Percentiles rank a stretch among this genome's conserved stretches.
Evolutionary conservation across 148 eudicot species (phyloP).

Genomic region (Nepenthes mirabilis): DNA sequence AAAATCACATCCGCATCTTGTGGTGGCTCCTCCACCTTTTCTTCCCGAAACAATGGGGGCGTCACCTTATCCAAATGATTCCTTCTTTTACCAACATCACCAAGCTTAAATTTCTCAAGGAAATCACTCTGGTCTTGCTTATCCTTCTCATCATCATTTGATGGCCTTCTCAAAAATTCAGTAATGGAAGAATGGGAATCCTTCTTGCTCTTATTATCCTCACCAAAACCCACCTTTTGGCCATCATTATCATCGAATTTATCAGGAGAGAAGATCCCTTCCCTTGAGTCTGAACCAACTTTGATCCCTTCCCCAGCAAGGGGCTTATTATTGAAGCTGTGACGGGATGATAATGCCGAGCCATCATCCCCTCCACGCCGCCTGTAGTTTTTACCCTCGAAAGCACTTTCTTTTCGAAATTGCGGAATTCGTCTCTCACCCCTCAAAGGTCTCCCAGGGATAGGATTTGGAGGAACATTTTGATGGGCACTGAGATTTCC

Average conservation of each 20-base stretch:
- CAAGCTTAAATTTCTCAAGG: conserved; percentile 65
- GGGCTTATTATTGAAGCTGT: conserved; percentile 10
- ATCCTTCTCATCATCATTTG: conserved; percentile 8
- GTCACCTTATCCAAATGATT: not conserved
- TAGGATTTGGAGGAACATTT: conserved; percentile 18
- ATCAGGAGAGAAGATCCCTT: conserved; percentile 5
- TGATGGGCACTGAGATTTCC: conserved; percentile 11
- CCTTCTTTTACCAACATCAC: conserved; percentile 12
- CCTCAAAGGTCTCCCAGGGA: conserved; percentile 43
- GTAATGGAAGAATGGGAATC: conserved; percentile 15
- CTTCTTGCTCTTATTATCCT: conserved; percentile 4
- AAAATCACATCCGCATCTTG: conserved; percentile 71
- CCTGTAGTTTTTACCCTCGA: conserved; percentile 6
- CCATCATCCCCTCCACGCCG: conserved; percentile 15
- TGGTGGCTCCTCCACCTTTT: conserved; percentile 20
- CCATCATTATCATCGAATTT: conserved; percentile 9
- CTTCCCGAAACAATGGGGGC: conserved; percentile 6
- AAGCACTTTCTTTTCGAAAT: conserved; percentile 11
- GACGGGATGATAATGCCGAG: not conserved
- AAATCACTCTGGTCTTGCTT: conserved; percentile 28
- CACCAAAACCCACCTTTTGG: conserved; percentile 8
- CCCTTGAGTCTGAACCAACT: conserved; percentile 8
- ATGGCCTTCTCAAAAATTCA: conserved; percentile 15
- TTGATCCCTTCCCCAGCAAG: conserved; percentile 10
- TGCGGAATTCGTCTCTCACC: conserved; percentile 17